Evolutionary conservation across 2,329 filamentous ascomycete species (phyloP), one percentile per base, ranked within the genome.

Genomic region (Claviceps pazoutovae): DNA sequence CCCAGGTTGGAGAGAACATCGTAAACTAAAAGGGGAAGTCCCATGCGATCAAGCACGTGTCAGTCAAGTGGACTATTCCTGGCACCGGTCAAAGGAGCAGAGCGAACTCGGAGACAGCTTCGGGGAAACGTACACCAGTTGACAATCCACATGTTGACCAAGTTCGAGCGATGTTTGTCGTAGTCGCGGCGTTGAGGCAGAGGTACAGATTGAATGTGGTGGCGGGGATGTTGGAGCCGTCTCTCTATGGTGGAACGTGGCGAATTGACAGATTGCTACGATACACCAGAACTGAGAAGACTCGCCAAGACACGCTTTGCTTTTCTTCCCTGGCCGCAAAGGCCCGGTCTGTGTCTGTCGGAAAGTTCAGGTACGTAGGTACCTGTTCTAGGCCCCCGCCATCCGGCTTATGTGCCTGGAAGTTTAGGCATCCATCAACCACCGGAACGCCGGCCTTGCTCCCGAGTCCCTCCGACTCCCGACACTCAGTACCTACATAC

Each of bases 1-100:
- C 89, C 89, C 57, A 95, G 79, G 58, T 82, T 87, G 63, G 89
- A 86, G 64, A 95, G 82, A 62, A 94, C 75, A 74, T 95, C 88
- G 79, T 88, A 95, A 73, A 95, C 88, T 68, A 19, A n/a, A 17
- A 5, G 17, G 3, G 34, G 5, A 6, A 3, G 7, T 8, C 23
- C 8, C 36, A 26, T 8, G 11, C 9, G 51, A 46, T 16, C 52
- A 51, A 60, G 58, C 59, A 61, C 62, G 58, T 66, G 65, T 67
- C 64, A 67, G 66, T 60, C 57, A 55, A 56, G 46, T 45, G 21
- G 17, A 26, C 4, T 7, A 39, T 41, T 34, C 17, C 34, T 11
- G 8, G 13, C 1, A 36, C 34, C 30, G 49, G 36, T 37, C 49
- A 51, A 51, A 52, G 38, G 41, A 49, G 47, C 13, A 51, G 47